Evolutionary conservation across 768 basidiomycete species (phyloP).

Genomic region (Mrakia gelida): DNA sequence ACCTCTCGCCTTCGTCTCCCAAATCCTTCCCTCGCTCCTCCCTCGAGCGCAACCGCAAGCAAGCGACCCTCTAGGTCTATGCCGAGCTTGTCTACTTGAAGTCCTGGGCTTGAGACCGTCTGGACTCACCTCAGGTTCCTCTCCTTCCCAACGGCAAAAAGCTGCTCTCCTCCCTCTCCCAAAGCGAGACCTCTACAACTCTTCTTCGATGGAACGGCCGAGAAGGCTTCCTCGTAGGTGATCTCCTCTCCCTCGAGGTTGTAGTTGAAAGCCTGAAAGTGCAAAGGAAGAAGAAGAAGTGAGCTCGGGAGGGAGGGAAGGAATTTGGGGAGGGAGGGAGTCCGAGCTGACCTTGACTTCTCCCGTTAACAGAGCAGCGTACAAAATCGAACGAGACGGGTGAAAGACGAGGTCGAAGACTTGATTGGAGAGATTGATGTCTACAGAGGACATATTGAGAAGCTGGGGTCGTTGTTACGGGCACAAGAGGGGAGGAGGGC

Average conservation of each 20-base stretch:
- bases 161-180: slow-evolving; percentile 60
- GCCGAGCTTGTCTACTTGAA: neutral
- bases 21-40: neutral
- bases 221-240: slow-evolving; percentile 54
- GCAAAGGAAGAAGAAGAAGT: neutral
- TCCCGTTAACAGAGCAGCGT: slow-evolving; percentile 68
- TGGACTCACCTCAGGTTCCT: slow-evolving; percentile 68
- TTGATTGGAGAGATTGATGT: slow-evolving; percentile 69
- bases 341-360: slow-evolving; percentile 53
- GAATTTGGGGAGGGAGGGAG: neutral
- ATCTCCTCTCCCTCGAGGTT: slow-evolving; percentile 53
- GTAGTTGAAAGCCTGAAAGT: slow-evolving; percentile 60
- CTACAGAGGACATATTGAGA: slow-evolving; percentile 33
- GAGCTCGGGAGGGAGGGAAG: slow-evolving; percentile 2
- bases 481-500: neutral
- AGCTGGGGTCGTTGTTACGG: neutral
- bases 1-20: neutral
- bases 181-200: slow-evolving; percentile 73
- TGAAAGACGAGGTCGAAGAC: slow-evolving; percentile 89
- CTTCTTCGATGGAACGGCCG: slow-evolving; percentile 69
- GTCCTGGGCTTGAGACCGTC: neutral
- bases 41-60: neutral
- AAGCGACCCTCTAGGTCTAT: neutral
- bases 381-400: slow-evolving; percentile 65
- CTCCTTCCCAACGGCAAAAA: slow-evolving; percentile 78